Conservation (phyloP, 192 early-diverging fungal genomes). For the Diversispora eburnea region DNA sequence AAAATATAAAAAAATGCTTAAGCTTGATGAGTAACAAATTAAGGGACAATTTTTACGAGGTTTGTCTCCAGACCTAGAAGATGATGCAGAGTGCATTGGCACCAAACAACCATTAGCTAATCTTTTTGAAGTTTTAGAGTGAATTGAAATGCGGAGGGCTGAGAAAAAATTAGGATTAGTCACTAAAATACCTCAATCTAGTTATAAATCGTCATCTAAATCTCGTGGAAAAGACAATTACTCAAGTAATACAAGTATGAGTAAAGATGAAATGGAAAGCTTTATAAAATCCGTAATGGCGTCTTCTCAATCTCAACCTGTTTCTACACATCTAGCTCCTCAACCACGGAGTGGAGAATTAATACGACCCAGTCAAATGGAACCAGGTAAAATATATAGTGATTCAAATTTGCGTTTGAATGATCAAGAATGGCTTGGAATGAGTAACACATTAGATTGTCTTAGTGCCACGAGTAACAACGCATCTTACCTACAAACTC, state of each 20-base stretch:
- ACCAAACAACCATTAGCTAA: neutral
- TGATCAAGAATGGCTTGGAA: too few relatives aligned
- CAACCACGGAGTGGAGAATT: too few relatives aligned
- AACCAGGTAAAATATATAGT: too few relatives aligned
- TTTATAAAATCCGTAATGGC: too few relatives aligned
- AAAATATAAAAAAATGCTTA: neutral
- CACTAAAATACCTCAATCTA: neutral
- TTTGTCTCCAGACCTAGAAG: neutral
- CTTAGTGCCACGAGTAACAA: too few relatives aligned
- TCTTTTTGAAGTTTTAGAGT: neutral
- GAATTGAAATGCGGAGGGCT: conserved; percentile 1
- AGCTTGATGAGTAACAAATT: neutral
- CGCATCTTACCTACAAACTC: too few relatives aligned
- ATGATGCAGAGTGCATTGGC: neutral
- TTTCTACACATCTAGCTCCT: neutral
- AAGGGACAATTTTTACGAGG: neutral
- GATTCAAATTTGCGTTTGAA: too few relatives aligned
- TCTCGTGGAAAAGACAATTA: too few relatives aligned
- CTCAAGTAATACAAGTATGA: too few relatives aligned
- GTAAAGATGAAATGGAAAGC: too few relatives aligned
- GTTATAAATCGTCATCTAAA: neutral
- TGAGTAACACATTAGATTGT: too few relatives aligned
- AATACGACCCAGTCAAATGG: too few relatives aligned
- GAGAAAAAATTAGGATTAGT: conserved; percentile 1
- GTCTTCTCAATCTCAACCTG: neutral